Conservation (phyloP, 2,329 filamentous ascomycete species). For the Penicillium paneum region DNA sequence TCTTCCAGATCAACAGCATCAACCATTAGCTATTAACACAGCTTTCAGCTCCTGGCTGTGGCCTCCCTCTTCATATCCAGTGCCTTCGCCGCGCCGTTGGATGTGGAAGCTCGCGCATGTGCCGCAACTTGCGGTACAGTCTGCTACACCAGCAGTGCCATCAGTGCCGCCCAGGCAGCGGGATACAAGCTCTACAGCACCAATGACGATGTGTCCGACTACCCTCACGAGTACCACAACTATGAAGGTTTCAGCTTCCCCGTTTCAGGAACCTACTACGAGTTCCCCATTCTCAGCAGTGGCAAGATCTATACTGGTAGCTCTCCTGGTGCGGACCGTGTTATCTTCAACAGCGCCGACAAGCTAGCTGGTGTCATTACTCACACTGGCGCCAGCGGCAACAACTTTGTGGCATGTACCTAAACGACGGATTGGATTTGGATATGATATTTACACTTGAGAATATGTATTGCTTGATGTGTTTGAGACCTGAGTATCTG, state of each 20-base stretch:
- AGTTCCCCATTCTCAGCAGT: constrained; percentile 58
- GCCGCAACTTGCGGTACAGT: constrained; percentile 53
- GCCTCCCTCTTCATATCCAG: constrained; percentile 23
- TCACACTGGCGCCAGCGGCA: constrained; percentile 66
- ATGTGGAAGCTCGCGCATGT: constrained; percentile 43
- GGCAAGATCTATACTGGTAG: constrained; percentile 56
- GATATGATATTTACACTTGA: constrained; percentile 38
- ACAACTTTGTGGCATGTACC: constrained; percentile 64
- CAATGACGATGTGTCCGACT: constrained; percentile 40
- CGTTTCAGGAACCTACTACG: constrained; percentile 58
- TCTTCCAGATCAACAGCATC: neutral
- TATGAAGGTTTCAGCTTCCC: constrained; percentile 61
- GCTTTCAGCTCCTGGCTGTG: constrained; percentile 15
- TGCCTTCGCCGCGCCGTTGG: constrained; percentile 27
- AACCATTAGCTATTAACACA: neutral
- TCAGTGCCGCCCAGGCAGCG: constrained; percentile 50
- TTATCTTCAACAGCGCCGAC: constrained; percentile 59
- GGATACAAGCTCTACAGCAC: constrained; percentile 52
- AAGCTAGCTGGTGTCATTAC: constrained; percentile 63
- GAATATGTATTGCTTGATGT: neutral
- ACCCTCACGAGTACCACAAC: constrained; percentile 61
- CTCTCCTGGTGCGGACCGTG: constrained; percentile 64
- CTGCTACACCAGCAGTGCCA: constrained; percentile 51
- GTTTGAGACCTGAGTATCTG: neutral
- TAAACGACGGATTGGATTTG: constrained; percentile 5